Conservation (phyloP, 768 basidiomycete species). For the Lentinus tigrinus region DNA sequence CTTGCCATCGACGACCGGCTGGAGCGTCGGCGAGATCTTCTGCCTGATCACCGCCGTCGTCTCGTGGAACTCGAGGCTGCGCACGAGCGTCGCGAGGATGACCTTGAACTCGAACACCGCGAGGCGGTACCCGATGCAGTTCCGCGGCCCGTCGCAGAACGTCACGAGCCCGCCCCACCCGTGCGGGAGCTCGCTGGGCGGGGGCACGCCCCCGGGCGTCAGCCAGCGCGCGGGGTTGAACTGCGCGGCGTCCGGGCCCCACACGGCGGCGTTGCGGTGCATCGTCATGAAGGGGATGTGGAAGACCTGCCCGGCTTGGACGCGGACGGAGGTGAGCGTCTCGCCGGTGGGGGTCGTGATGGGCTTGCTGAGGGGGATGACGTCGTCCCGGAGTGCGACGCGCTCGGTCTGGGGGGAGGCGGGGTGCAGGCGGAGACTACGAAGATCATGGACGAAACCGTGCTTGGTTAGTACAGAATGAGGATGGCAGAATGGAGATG, state of each 20-base stretch:
- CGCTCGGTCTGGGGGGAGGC: constrained; percentile 41
- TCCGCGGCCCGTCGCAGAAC: constrained; percentile 43
- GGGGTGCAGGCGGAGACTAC: constrained; percentile 41
- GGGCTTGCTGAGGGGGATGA: constrained; percentile 40
- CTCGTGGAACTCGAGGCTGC: constrained; percentile 36
- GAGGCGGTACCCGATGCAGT: constrained; percentile 41
- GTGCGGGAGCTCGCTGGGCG: constrained; percentile 29
- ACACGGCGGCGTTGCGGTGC: constrained; percentile 33
- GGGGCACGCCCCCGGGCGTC: constrained; percentile 25
- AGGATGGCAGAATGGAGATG: neutral
- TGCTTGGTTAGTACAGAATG: neutral
- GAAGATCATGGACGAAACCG: neutral
- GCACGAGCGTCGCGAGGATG: constrained; percentile 36
- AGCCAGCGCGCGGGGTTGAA: constrained; percentile 44
- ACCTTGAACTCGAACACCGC: constrained; percentile 42
- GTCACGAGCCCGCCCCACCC: constrained; percentile 39
- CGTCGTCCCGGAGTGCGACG: constrained; percentile 38
- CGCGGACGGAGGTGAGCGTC: constrained; percentile 26
- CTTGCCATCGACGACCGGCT: constrained; percentile 34
- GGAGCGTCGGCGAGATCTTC: constrained; percentile 36
- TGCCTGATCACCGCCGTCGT: constrained; percentile 31
- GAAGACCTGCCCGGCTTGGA: constrained; percentile 37
- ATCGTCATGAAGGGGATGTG: constrained; percentile 32
- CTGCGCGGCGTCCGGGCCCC: constrained; percentile 34
- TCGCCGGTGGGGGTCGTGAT: constrained; percentile 30